Percentiles rank a stretch among this genome's conserved stretches.
Conservation (phyloP, 495 filamentous ascomycete species). For the Neohortaea acidophila region DNA sequence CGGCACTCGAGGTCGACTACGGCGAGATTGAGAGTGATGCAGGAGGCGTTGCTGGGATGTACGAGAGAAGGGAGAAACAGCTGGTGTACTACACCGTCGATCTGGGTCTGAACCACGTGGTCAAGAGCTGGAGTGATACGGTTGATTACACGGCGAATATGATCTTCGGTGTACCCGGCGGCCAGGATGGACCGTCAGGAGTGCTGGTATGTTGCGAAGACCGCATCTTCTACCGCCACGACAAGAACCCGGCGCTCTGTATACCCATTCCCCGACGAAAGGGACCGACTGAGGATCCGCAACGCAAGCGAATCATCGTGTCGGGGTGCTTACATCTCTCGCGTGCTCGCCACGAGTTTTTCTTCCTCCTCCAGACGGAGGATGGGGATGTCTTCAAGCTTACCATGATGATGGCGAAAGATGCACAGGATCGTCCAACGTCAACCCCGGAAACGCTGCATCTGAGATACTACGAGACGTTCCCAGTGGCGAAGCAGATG, state of each 20-base stretch:
- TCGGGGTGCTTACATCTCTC: constrained; percentile 73
- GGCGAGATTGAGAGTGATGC: constrained; percentile 82
- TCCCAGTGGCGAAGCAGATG: constrained; percentile 70
- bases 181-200: constrained; percentile 82
- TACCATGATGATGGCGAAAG: constrained; percentile 77
- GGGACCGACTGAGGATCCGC: constrained; percentile 80
- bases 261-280: constrained; percentile 76
- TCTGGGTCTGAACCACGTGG: constrained; percentile 89
- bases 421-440: constrained; percentile 59
- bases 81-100: constrained; percentile 96
- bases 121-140: constrained; percentile 84
- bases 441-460: constrained; percentile 68
- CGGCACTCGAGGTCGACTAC: constrained; percentile 86
- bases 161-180: constrained; percentile 90
- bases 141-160: constrained; percentile 83
- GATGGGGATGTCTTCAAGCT: constrained; percentile 97
- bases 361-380: constrained; percentile 88
- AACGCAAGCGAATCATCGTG: constrained; percentile 70
- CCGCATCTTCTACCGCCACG: constrained; percentile 85
- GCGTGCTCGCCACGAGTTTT: constrained; percentile 91
- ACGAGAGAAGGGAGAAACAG: constrained; percentile 67
- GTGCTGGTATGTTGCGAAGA: constrained; percentile 91
- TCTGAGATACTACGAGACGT: constrained; percentile 97
- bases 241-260: constrained; percentile 75
- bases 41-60: constrained; percentile 68